These are phyloP conservation scores for Boletus sp. DNA, from an alignment of 768 basidiomycete genomes.

Conservation along the genomic window DNA sequence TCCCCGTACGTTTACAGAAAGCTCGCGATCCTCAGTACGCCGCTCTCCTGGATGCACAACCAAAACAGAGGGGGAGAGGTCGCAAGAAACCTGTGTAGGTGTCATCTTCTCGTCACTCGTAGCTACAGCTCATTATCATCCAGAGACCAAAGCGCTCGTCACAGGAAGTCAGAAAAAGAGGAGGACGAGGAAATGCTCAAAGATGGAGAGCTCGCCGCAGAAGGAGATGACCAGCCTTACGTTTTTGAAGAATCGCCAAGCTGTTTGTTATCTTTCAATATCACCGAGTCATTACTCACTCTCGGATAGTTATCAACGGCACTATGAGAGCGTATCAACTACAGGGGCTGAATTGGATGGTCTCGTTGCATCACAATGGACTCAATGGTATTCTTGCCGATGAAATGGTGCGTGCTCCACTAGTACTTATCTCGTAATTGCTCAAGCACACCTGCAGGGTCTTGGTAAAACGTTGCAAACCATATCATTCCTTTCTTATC, in stretches of 20 bases:
- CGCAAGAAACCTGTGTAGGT: conserved; percentile 78
- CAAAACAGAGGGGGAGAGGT: conserved; percentile 80
- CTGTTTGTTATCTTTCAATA: conserved; percentile 47
- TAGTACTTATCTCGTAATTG: neutral
- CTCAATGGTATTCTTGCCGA: conserved; percentile 97
- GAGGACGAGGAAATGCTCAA: conserved; percentile 95
- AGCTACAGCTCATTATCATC: conserved; percentile 4
- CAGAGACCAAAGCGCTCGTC: conserved; percentile 76
- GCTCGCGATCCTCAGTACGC: conserved; percentile 94
- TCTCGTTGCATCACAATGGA: conserved; percentile 92
- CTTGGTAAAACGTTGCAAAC: conserved; percentile 98
- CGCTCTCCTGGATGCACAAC: conserved; percentile 81
- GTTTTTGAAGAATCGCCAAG: conserved; percentile 94
- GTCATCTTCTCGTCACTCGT: neutral
- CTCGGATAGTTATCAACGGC: conserved; percentile 73
- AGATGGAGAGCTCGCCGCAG: conserved; percentile 75
- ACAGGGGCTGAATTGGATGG: conserved; percentile 97
- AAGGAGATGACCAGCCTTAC: conserved; percentile 85
- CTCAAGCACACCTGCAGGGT: conserved; percentile 52
- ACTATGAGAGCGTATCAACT: conserved; percentile 92
- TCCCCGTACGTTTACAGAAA: conserved; percentile 44
- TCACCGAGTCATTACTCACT: conserved; percentile 2
- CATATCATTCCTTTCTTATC: conserved; percentile 93
- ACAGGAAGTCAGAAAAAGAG: conserved; percentile 96
- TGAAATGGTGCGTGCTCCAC: conserved; percentile 67